Conservation (phyloP, 116 monocot genomes). For the Papilionanthe hybrid region DNA sequence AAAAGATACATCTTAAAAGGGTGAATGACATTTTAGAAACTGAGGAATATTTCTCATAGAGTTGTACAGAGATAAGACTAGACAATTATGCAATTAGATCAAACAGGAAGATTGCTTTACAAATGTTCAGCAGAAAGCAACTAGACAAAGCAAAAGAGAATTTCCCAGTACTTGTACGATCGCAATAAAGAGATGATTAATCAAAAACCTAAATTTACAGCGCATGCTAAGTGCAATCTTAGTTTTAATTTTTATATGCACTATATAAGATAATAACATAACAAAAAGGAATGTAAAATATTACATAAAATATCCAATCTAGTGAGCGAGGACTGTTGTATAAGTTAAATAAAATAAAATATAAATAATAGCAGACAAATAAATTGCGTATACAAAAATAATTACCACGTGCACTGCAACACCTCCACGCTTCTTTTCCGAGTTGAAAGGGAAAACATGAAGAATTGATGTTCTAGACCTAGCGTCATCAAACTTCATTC, state of each 20-base stretch:
- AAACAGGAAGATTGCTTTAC: not conserved
- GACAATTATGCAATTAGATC: not conserved
- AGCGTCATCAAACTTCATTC: slow-evolving; percentile 65
- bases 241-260: not conserved
- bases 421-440: slow-evolving; percentile 96
- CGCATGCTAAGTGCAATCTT: not conserved
- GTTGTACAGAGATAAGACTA: not conserved
- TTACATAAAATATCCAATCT: not conserved
- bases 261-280: not conserved
- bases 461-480: slow-evolving; percentile 63
- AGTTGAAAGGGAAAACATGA: slow-evolving; percentile 90
- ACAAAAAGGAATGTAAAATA: not conserved
- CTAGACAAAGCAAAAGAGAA: no score
- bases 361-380: not conserved
- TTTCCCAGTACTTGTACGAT: not conserved
- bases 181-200: not conserved
- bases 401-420: slow-evolving; percentile 71
- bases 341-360: not conserved
- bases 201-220: not conserved
- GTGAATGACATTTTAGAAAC: not conserved
- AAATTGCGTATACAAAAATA: slow-evolving; percentile 3
- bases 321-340: not conserved
- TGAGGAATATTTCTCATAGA: not conserved
- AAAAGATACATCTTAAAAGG: not conserved
- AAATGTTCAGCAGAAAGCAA: not conserved